phyloP scores from a whole-genome alignment of 768 basidiomycete species.

The Leccinum boreale region DNA sequence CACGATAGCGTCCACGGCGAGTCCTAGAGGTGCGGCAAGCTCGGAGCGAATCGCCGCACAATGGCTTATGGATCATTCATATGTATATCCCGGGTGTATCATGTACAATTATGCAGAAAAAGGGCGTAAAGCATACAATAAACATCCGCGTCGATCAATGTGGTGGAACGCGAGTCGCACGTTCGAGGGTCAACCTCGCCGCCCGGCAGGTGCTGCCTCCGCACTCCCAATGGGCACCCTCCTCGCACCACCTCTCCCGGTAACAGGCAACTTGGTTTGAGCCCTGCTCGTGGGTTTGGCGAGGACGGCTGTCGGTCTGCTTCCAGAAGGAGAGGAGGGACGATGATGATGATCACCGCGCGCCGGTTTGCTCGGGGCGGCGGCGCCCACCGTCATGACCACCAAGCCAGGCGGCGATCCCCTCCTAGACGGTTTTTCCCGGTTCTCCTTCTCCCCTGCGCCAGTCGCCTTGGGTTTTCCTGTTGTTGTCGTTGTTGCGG shows the following conservation, averaged over 20 bases:
- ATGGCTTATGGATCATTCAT: neutral
- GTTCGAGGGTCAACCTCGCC: constrained; percentile 40
- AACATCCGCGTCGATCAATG: neutral
- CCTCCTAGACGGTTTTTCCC: constrained; percentile 32
- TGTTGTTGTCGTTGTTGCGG: constrained; percentile 5
- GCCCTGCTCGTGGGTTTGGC: constrained; percentile 11
- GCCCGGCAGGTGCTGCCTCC: constrained; percentile 50
- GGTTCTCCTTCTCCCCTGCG: constrained; percentile 34
- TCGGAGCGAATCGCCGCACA: too few species aligned
- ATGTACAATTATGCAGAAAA: constrained; percentile 19
- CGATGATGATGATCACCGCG: neutral
- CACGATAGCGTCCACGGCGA: neutral
- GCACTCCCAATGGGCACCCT: constrained; percentile 66
- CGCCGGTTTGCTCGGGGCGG: constrained; percentile 17
- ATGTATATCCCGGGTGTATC: constrained; percentile 12
- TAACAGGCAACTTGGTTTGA: constrained; percentile 31
- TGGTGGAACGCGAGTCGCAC: neutral
- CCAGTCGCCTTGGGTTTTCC: constrained; percentile 31
- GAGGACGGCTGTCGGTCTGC: constrained; percentile 9
- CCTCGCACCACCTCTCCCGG: constrained; percentile 51
- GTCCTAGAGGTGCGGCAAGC: neutral
- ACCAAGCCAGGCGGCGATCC: constrained; percentile 17
- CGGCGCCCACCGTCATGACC: constrained; percentile 9
- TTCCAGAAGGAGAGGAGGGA: neutral
- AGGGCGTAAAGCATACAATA: constrained; percentile 13